A percentile compares a stretch with the other conserved stretches of the same genome.
Conservation (phyloP, 192 early-diverging fungal species). For the Entrophospora sp. region DNA sequence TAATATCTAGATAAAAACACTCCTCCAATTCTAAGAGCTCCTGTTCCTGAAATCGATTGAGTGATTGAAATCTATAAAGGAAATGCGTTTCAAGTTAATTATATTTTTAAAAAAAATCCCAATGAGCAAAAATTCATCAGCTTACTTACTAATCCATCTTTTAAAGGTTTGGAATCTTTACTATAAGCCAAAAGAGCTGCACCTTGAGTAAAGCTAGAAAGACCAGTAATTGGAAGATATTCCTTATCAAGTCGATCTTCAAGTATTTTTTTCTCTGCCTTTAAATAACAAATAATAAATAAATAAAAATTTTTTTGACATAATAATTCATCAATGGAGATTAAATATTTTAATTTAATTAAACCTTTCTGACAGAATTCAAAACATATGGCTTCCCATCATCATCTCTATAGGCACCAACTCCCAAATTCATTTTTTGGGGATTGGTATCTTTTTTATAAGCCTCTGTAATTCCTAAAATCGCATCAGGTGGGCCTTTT, state of each 20-base stretch:
- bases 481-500: conserved; percentile 70
- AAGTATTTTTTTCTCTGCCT: conserved; percentile 77
- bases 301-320: neutral
- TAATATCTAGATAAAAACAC: conserved; percentile 77
- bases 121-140: no score
- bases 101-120: no score
- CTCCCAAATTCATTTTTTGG: conserved; percentile 96
- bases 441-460: conserved; percentile 86
- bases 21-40: conserved; percentile 89
- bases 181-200: conserved; percentile 84
- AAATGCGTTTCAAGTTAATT: neutral
- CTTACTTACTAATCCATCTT: conserved; percentile 49
- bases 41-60: conserved; percentile 97
- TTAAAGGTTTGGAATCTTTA: conserved; percentile 56
- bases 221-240: conserved; percentile 93
- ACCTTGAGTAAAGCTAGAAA: conserved; percentile 71
- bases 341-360: neutral
- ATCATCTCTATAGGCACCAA: conserved; percentile 96
- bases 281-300: conserved; percentile 16
- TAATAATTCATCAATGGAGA: neutral
- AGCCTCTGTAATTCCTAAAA: conserved; percentile 85
- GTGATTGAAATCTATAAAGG: conserved; percentile 60
- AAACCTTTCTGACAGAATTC: conserved; percentile 73
- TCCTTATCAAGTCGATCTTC: conserved; percentile 78
- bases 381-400: conserved; percentile 89